Evolutionary conservation across 2,329 filamentous ascomycete species (phyloP), one percentile per base, ranked within the genome.

Genomic region (Aspergillus versicolor): DNA sequence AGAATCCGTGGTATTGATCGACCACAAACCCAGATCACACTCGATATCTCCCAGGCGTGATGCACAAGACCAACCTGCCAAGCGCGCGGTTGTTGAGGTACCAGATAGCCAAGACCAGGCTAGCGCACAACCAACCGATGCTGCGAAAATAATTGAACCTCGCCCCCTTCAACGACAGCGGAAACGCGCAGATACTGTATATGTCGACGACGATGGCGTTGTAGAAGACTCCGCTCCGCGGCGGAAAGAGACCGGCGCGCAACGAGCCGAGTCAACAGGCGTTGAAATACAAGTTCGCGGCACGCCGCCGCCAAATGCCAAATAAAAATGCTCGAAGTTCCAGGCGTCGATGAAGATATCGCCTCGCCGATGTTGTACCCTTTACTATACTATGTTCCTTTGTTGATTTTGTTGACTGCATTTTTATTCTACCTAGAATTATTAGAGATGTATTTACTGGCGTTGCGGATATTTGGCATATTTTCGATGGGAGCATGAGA

Each of bases 31-130:
- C 13, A 27, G 13, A 24, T 15, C 50, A 12, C 48, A 21, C n/a
- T 6, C 32, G 5, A 27, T 21, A 8, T 13, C 44, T 7, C 42
- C 24, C 9, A 47, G 19, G 34, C 24, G 19, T 9, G 45, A 44
- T 32, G 13, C 40, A 5, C 19, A 19, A 21, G 46, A 17, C 12
- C 51, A 30, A 12, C 2, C 21, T 21, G 2, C 19, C 7, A 32
- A 41, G 24, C 8, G 19, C 2, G 67, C 67, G 17, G 46, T 67
- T 2, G 48, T 69, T 37, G 64, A 69, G 19, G 68, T 72, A 17
- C 69, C 67, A 2, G 65, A 70, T 48, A 73, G 70, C 38, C 70
- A 73, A 55, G 66, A 72, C 30, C 56, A 47, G 40, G 47, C 32
- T 22, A 50, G 40, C 5, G 15, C 21, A 3, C 24, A 37, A 13